Evolutionary conservation across 2,329 filamentous ascomycete genomes (phyloP), one percentile per base, ranked within the genome.

Genomic region (Parasarocladium wereldwijsianum): DNA sequence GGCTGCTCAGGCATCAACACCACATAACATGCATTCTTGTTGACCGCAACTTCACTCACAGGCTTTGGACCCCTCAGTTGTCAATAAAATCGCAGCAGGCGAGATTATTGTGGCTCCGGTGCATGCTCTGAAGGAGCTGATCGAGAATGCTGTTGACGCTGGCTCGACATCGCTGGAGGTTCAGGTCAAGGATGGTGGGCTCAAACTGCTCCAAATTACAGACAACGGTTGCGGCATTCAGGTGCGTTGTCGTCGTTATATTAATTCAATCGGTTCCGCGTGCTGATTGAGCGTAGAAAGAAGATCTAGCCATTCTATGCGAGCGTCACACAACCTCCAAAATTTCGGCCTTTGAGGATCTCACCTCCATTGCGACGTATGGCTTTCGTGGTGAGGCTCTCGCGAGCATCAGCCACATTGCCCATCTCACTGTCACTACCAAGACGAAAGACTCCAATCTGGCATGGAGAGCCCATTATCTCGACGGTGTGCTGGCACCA

Each of bases 61-160:
- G 76, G 80, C 87, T 10, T 68, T 98, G 16, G 82, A 93, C 45
- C 76, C 81, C 38, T 79, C 90, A 57, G 90, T 98, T 14, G 81
- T 98, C 40, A 98, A 96, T 62, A 98, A 96, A 53, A 98, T 98
- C 41, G 90, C 90, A 1, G 90, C 90, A 0, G 90, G 90, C 13
- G 90, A 98, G 53, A 98, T 98, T 44, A 98, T 98, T 36, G 85
- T 98, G 28, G 87, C 90, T 3, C 92, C 90, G 0, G 85, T 94
- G 17, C 84, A 98, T 52, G 90, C 92, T 3, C 56, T 98, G 34
- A 98, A 98, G 54, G 90, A 98, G 51, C 62, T 98, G 29, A 85
- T 98, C 9, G 90, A 98, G 51, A 98, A 98, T 44, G 79, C 90
- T 4, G 85, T 98, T 11, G 92, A 98, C 55, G 90, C 92, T n/a